phyloP scores from a whole-genome alignment of 768 basidiomycete species.

The Coprinellus micaceus region DNA sequence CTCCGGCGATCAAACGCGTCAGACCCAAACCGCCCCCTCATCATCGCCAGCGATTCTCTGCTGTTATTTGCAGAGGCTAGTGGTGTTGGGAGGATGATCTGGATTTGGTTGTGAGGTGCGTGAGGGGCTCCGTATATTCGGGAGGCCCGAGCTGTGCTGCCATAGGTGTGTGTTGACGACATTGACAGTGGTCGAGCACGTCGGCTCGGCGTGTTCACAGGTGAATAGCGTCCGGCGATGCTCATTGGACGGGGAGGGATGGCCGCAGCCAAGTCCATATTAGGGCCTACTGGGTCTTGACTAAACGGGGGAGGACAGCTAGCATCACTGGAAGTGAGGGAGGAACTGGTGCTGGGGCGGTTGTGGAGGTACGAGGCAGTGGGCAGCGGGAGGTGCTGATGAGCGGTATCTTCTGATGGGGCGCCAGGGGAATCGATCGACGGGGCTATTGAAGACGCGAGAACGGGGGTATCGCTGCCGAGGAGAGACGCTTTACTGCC shows the following conservation, averaged over 20 bases:
- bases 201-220: slow-evolving; percentile 8
- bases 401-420: slow-evolving; percentile 13
- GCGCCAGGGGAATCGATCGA: slow-evolving; percentile 2
- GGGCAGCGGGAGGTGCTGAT: slow-evolving; percentile 20
- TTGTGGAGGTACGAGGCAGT: slow-evolving; percentile 21
- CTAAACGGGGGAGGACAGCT: neutral
- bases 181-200: slow-evolving; percentile 35
- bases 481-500: slow-evolving; percentile 35
- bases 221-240: neutral
- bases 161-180: slow-evolving; percentile 28
- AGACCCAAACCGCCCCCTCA: slow-evolving; percentile 5
- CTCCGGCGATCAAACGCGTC: slow-evolving; percentile 16
- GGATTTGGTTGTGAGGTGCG: slow-evolving; percentile 53
- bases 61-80: slow-evolving; percentile 41
- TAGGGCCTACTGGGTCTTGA: neutral
- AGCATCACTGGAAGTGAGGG: slow-evolving; percentile 17
- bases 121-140: slow-evolving; percentile 59
- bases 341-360: slow-evolving; percentile 29
- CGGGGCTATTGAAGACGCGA: slow-evolving; percentile 11
- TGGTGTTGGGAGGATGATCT: slow-evolving; percentile 67
- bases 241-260: slow-evolving; percentile 9
- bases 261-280: slow-evolving; percentile 12
- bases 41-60: neutral
- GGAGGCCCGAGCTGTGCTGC: slow-evolving; percentile 27
- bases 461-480: slow-evolving; percentile 15